These are phyloP conservation scores for Pyrenula aspistea DNA, from an alignment of 495 filamentous ascomycete genomes.

Conservation along the genomic window DNA sequence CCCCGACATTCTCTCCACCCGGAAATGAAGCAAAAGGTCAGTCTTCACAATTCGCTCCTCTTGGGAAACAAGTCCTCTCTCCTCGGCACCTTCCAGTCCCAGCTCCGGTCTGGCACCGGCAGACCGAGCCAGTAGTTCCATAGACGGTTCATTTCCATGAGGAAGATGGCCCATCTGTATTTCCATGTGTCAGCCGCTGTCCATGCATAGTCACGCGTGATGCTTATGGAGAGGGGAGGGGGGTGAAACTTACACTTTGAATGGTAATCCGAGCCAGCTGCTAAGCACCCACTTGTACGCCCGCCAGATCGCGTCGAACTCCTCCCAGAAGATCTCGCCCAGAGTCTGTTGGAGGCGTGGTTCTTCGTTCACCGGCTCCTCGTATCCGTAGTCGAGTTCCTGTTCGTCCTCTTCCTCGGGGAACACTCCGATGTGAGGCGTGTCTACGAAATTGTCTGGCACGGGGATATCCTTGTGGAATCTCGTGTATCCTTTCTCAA, in stretches of 20 bases:
- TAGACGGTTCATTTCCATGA: conserved; percentile 47
- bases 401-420: conserved; percentile 8
- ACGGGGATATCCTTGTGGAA: conserved; percentile 10
- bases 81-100: conserved; percentile 45
- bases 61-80: conserved; percentile 43
- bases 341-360: conserved; percentile 25
- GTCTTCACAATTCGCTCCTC: background rate
- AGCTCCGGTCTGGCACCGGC: conserved; percentile 55
- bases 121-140: conserved; percentile 74
- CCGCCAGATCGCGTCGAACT: conserved; percentile 48
- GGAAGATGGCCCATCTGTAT: conserved; percentile 45
- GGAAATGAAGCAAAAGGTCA: background rate
- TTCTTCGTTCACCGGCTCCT: conserved; percentile 27
- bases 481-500: conserved; percentile 25
- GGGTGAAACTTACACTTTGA: conserved; percentile 49
- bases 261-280: conserved; percentile 59
- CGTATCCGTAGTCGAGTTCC: conserved; percentile 11
- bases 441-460: background rate
- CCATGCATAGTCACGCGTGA: background rate
- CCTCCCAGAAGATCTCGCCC: conserved; percentile 47
- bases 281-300: conserved; percentile 52
- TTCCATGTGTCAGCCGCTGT: background rate
- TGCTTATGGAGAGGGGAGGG: background rate
- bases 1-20: background rate
- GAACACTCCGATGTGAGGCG: background rate